Base-by-base conservation (phyloP, 306 rosid species). In the Geum urbanum region DNA sequence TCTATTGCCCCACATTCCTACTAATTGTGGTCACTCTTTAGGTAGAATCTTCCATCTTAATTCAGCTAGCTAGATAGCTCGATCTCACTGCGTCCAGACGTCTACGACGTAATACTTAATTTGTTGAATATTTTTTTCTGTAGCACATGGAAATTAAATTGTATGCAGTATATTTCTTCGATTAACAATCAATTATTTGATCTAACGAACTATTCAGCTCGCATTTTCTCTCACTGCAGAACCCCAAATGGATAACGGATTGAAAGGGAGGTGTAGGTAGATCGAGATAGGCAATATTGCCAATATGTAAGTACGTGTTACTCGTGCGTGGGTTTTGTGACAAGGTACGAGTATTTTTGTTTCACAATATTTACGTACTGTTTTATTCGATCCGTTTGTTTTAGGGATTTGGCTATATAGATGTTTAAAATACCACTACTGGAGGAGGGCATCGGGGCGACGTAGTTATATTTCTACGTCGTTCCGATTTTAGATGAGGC, bases 171-270 rank as follows among this genome's bases (percentile, higher is more conserved):
- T 13, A 37, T 14, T 27, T 22, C 63, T 58, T 32, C 10, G 46
- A 43, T 47, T 19, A 16, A 35, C 46, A 14, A 35, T 59, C 64
- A 37, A 37, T 15, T 59, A 55, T 74, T 78, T 63, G 32, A 55
- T 37, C 57, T 58, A 56, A 75, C 79, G 10, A 53, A 48, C 66
- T 20, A 51, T 46, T 35, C 63, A 60, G 65, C 65, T 60, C 65
- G 40, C 65, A 7, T 32, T 44, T 20, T 18, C 11, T 32, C 7
- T 27, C 24, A 32, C n/a, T n/a, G n/a, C 24, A 15, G 12, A 14
- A 5, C 27, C 27, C 64, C 74, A 44, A 16, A 70, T 16, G 46
- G 58, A 60, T 60, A 39, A 32, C 14, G 59, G 48, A 35, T 13
- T 11, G 75, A 60, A 58, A 7, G 50, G 49, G 43, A n/a, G 67